Percentiles rank a stretch among this genome's conserved stretches.
Conservation (phyloP, 495 filamentous ascomycete genomes). For the Cryomyces minteri region DNA sequence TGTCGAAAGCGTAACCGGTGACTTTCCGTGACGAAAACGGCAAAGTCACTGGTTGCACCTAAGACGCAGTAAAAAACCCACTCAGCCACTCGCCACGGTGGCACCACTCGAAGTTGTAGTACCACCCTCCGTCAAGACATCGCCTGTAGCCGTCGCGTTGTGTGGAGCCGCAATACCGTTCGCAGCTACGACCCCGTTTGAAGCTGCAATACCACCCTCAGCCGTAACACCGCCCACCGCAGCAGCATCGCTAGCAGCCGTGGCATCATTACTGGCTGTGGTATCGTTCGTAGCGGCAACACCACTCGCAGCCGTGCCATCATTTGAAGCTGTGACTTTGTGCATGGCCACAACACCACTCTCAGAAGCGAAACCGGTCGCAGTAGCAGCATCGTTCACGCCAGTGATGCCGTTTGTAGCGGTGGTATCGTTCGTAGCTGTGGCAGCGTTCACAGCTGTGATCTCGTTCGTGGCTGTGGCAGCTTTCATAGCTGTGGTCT, state of each 20-base stretch:
- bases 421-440: neutral
- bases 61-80: neutral
- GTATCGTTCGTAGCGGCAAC: neutral
- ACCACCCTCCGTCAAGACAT: no score
- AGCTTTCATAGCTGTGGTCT: neutral
- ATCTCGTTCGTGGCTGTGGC: neutral
- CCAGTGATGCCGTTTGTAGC: neutral
- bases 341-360: neutral
- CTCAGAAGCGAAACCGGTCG: neutral
- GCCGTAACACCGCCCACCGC: neutral
- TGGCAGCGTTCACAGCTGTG: neutral
- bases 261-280: neutral
- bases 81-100: neutral
- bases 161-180: neutral
- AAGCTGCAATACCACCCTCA: neutral
- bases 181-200: neutral
- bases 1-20: no score
- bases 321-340: no score
- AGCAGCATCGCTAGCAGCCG: neutral
- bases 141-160: neutral
- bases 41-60: no score
- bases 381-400: neutral
- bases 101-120: neutral
- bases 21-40: no score
- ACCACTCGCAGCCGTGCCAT: neutral